phyloP scores from a whole-genome alignment of 148 eudicot species.

The Chenopodium album region DNA sequence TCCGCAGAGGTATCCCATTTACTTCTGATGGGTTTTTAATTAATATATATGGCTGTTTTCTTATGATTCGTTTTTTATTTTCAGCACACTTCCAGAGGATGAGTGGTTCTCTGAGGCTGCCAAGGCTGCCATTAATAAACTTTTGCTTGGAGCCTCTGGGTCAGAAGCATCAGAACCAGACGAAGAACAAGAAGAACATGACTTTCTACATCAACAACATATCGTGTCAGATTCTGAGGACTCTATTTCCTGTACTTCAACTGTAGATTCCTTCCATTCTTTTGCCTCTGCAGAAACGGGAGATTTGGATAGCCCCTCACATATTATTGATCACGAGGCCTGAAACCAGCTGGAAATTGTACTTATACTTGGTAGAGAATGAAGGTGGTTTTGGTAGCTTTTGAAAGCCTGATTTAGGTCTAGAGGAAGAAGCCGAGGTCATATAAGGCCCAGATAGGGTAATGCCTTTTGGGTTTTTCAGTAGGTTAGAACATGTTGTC shows the following conservation, averaged over 20 bases:
- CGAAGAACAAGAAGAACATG: constrained; percentile 68
- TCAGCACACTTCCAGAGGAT: constrained; percentile 82
- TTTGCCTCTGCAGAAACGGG: constrained; percentile 91
- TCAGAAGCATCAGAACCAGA: constrained; percentile 80
- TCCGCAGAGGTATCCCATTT: constrained; percentile 67
- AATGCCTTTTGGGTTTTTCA: not conserved
- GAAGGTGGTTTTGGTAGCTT: not conserved
- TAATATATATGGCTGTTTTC: not conserved
- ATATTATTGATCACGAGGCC: constrained; percentile 44
- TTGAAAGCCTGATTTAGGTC: not conserved
- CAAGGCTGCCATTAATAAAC: constrained; percentile 70
- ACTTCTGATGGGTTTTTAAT: not conserved
- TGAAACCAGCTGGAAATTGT: constrained; percentile 12
- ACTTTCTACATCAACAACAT: constrained; percentile 32
- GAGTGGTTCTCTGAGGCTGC: constrained; percentile 96
- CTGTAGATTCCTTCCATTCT: constrained; percentile 64
- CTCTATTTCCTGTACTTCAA: constrained; percentile 69
- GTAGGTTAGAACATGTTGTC: not conserved
- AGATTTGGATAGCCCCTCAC: constrained; percentile 56
- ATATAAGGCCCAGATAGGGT: not conserved
- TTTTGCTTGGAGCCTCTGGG: constrained; percentile 65
- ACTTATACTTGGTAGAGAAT: not conserved
- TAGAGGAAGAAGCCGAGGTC: not conserved
- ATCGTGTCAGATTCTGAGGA: constrained; percentile 66
- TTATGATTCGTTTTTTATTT: not conserved